Evolutionary conservation across 371 early-diverging fungal species (phyloP), one percentile per base, ranked within the genome.

Genomic region (Parasitella parasitica): DNA sequence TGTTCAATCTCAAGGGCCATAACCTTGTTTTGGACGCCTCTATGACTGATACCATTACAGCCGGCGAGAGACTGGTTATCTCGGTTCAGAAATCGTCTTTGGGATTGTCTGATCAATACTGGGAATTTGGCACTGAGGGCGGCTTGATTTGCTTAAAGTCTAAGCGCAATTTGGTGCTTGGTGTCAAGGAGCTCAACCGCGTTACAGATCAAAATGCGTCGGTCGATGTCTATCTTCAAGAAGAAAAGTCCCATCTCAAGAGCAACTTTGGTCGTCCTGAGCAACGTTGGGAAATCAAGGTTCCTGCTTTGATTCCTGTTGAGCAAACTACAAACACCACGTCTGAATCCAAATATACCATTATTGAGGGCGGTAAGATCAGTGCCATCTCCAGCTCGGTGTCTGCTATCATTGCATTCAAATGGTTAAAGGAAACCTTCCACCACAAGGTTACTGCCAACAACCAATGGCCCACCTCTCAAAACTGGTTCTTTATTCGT

Each of bases 1-100:
- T 85, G 11, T 63, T 77, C 38, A 85, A 83, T 54, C 75, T 78
- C 20, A 75, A 75, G 66, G 69, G 80, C 53, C 71, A 69, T 51
- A 63, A 55, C 22, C 51, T 76, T 16, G 73, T 67, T 4, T 41
- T 80, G 24, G 77, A 76, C 63, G 75, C 70, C 36, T 41, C 73
- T n/a, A 52, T 58, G 50, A 58, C 65, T 7, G 57, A 41, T 18
- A 61, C 59, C 8, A 52, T 73, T 22, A 54, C 38, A 9, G 66
- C 75, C 28, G 77, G 75, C 20, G 77, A 75, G 30, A 64, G 64
- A 26, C 66, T 66, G n/a, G 72, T 67, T 16, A 53, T 77, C 20
- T 69, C 73, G 16, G 51, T 48, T 11, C 52, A 66, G 18, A 71
- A 57, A 36, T 66, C 63, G 0, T 48, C 66, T 16, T 57, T 57